Base-by-base conservation (phyloP, 2,329 filamentous ascomycete species). In the Pseudopithomyces chartarum region DNA sequence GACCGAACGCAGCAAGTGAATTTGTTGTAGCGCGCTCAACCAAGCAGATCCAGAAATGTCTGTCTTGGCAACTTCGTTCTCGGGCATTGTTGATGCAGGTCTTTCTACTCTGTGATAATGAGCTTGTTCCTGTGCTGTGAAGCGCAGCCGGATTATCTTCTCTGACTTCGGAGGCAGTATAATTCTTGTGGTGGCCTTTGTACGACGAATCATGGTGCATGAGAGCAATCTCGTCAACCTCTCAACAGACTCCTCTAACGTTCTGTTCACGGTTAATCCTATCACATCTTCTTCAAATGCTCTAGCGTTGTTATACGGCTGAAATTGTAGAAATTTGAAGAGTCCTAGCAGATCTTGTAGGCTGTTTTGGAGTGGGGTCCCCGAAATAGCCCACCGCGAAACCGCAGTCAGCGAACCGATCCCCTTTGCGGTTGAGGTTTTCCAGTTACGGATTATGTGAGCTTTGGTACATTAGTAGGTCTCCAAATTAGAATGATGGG, bases 381-480 rank as follows among this genome's bases (percentile, higher is more conserved):
- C 82, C 0, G 81, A 46, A 0, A 84, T 74, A 1, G 77, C 78
- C 81, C 81, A 84, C 6, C 80, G 73, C 2, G 66, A 68, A 0
- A 49, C 57, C 0, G 76, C 68, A 0, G 29, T 26, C 43, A 13
- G 59, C 45, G 29, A 55, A 51, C 7, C 40, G 48, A 44, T 46
- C 6, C 8, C 23, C 17, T 10, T 6, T 12, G 58, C 68, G 60
- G 76, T 79, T 19, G 57, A 47, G 0, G 76, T 74, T 2, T 66
- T 60, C 1, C 59, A 56, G 36, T 78, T 77, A 2, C 78, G 73
- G 33, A 82, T 78, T 2, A 73, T 63, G 54, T 82, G 80, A 5
- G 78, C 80, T 46, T 11, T 2, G 4, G 20, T 17, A 10, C 19
- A 19, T 46, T 11, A 44, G 15, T 44, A 5, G 8, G 26, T 29